Evolutionary conservation across 768 basidiomycete species (phyloP).

Genomic region (Auricularia heimuer): DNA sequence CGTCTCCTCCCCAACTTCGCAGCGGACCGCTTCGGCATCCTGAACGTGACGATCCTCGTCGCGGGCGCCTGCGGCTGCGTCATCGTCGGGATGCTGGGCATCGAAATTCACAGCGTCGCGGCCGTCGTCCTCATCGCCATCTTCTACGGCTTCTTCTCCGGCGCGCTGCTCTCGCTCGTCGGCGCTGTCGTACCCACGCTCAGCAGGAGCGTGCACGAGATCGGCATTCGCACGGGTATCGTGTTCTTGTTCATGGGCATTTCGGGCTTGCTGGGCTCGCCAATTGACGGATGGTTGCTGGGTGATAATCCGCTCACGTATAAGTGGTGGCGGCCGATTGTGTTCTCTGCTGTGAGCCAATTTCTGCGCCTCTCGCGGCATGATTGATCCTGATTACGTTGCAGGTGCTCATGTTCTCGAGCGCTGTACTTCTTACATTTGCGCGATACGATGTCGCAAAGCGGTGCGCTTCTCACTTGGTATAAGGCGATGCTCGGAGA

Average conservation of each 20-base stretch:
- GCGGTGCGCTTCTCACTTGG: background rate
- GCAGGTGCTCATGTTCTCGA: background rate
- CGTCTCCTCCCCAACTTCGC: conserved; percentile 17
- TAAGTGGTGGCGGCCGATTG: background rate
- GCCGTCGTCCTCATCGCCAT: conserved; percentile 17
- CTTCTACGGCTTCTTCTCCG: conserved; percentile 18
- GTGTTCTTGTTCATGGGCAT: conserved; percentile 6
- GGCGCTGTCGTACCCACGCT: conserved; percentile 10
- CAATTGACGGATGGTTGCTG: background rate
- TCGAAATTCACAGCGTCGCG: conserved; percentile 17
- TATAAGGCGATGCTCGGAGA: too few relatives aligned
- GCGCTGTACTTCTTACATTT: background rate
- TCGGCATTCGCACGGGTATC: conserved; percentile 21
- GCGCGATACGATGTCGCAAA: background rate
- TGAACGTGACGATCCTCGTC: conserved; percentile 43
- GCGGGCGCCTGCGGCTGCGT: conserved; percentile 54
- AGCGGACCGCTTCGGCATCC: conserved; percentile 16
- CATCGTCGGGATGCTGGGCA: conserved; percentile 43
- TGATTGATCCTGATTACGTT: background rate
- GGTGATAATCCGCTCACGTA: background rate
- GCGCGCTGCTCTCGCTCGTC: conserved; percentile 18
- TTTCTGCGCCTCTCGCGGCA: background rate
- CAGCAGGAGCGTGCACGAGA: conserved; percentile 7
- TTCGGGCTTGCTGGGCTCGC: background rate
- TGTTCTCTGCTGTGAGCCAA: background rate